These are phyloP conservation scores for Coemansia sp. DNA, from an alignment of 192 early-diverging fungal genomes.

Conservation along the genomic window DNA sequence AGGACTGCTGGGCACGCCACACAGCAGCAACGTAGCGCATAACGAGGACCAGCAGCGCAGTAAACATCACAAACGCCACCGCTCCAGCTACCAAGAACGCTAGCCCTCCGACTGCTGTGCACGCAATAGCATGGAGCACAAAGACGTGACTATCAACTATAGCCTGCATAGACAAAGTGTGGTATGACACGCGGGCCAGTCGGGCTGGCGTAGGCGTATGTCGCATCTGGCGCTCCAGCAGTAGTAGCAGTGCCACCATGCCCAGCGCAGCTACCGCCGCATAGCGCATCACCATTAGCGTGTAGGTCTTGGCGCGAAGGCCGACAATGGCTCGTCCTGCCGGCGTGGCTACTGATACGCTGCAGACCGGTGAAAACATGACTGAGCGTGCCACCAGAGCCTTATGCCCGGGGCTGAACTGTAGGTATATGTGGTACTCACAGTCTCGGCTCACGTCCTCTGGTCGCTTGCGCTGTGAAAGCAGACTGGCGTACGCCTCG, in stretches of 20 bases:
- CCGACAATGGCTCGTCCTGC: conserved; percentile 14
- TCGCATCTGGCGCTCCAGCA: conserved; percentile 66
- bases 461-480: conserved; percentile 19
- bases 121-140: conserved; percentile 63
- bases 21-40: conserved; percentile 74
- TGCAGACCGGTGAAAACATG: conserved; percentile 29
- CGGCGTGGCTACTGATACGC: conserved; percentile 14
- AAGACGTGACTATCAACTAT: conserved; percentile 68
- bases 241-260: conserved; percentile 23
- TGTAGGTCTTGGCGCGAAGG: conserved; percentile 11
- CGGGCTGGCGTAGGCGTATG: conserved; percentile 69
- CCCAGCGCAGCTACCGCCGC: conserved; percentile 19
- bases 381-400: conserved; percentile 16
- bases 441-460: conserved; percentile 27
- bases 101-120: conserved; percentile 54
- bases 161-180: conserved; percentile 63
- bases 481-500: conserved; percentile 14
- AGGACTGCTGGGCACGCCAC: conserved; percentile 67
- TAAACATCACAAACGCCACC: conserved; percentile 67
- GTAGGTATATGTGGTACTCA: conserved; percentile 42
- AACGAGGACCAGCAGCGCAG: conserved; percentile 66
- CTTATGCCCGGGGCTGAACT: neutral
- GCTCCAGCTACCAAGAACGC: conserved; percentile 64
- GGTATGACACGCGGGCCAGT: conserved; percentile 69
- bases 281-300: conserved; percentile 22